Base-by-base conservation (phyloP, 176 grass and related monocot species). In the Canna indica region DNA sequence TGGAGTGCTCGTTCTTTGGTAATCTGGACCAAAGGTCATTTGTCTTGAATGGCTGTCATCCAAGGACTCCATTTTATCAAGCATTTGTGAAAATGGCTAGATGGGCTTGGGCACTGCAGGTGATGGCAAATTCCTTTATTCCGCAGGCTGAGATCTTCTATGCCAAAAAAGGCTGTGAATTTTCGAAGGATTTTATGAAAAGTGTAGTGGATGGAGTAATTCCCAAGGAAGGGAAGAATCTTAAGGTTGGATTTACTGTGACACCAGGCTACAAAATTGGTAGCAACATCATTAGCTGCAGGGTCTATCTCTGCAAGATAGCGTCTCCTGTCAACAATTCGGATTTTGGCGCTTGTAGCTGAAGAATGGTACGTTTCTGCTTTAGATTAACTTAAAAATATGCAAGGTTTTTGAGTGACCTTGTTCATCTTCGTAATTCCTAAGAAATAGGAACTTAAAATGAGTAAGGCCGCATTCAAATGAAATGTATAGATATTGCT, bases 201-300 rank as follows among this genome's bases (percentile, higher is more conserved):
- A 70, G 75, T 73, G 82, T 89, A 18, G 81, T 85, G 7, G 36
- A 76, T 48, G 76, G 76, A 56, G 45, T 79, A 36, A 81, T 31
- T 5, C 36, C 44, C 14, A 22, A 38, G 32, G 69, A 68, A 71
- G 83, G 70, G 17, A 70, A 87, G 41, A 64, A 17, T 50, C 22
- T 78, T 31, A 83, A 13, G 74, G 88, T 91, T 47, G 93, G 88
- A 17, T 90, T 90, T 82, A 91, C 88, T 5, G 81, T 96, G 26
- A 87, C 82, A 57, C 88, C 93, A 0, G 88, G 93, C 28, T 96
- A 87, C 85, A 89, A 86, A 74, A 85, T 96, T 47, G 93, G 83
- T 68, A 76, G 84, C 82, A 79, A 76, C 44, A 72, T 89, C 39
- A 58, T 91, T 68, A 77, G 73, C 16, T 90, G 85, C 74, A 86